These are phyloP conservation scores for Metarhizium rileyi DNA, from an alignment of 2,329 filamentous ascomycete genomes.

Conservation along the genomic window DNA sequence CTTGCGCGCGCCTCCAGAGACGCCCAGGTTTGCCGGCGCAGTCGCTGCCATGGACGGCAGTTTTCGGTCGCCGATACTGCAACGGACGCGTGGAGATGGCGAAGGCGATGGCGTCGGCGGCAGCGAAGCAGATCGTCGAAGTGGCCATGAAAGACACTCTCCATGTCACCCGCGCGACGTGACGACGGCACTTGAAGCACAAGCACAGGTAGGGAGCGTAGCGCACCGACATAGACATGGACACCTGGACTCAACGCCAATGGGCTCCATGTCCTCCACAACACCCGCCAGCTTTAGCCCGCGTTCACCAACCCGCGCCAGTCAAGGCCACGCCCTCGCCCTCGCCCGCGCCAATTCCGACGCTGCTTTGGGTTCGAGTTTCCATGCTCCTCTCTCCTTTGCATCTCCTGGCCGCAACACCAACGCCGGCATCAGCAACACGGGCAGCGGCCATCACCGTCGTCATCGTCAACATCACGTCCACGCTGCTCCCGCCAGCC, in stretches of 20 bases:
- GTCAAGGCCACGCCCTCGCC: slow-evolving; percentile 23
- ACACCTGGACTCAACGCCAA: slow-evolving; percentile 1
- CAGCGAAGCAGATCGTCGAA: too few species aligned
- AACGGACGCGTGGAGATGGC: slow-evolving; percentile 31
- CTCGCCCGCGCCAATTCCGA: background rate
- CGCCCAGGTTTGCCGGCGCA: background rate
- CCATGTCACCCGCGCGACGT: slow-evolving; percentile 36
- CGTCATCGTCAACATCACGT: slow-evolving; percentile 17
- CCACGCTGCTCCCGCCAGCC: slow-evolving; percentile 18
- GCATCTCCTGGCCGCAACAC: slow-evolving; percentile 20
- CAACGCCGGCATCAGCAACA: slow-evolving; percentile 18
- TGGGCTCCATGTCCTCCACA: slow-evolving; percentile 19
- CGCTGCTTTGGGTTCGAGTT: slow-evolving; percentile 10
- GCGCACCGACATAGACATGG: too few species aligned
- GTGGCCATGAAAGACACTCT: slow-evolving; percentile 8
- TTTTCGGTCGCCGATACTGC: slow-evolving; percentile 41
- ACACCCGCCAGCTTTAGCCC: slow-evolving; percentile 35
- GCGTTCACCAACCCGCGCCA: slow-evolving; percentile 33
- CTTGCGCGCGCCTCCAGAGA: background rate
- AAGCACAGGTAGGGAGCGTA: slow-evolving; percentile 16
- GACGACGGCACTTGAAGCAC: too few species aligned
- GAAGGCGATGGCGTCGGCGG: slow-evolving; percentile 18
- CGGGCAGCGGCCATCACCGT: slow-evolving; percentile 15
- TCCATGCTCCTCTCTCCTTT: slow-evolving; percentile 21
- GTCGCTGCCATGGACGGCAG: slow-evolving; percentile 32